Conservation (phyloP, 169 alveolate genomes). For the Plasmodium ovale region DNA sequence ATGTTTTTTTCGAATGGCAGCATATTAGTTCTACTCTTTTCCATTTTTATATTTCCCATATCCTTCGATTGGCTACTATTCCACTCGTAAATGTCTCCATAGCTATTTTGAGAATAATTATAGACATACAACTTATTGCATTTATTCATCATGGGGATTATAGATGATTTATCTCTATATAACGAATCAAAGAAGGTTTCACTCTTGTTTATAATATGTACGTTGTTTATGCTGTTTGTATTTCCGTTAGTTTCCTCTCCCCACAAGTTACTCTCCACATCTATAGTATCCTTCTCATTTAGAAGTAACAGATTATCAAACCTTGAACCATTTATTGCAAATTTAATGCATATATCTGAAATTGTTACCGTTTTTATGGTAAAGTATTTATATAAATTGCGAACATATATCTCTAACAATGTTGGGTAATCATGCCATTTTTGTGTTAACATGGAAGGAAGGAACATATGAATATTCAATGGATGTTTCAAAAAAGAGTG, state of each 20-base stretch:
- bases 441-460: constrained; percentile 32
- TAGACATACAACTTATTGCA: constrained; percentile 34
- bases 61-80: not conserved
- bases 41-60: not conserved
- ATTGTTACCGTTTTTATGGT: constrained; percentile 6
- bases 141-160: too few species aligned
- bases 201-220: constrained; percentile 56
- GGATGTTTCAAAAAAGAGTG: constrained; percentile 21
- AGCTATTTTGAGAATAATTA: constrained; percentile 31
- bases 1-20: constrained; percentile 63
- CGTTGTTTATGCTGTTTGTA: not conserved
- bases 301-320: constrained; percentile 16
- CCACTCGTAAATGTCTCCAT: constrained; percentile 38
- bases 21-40: not conserved
- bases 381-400: constrained; percentile 50
- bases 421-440: not conserved
- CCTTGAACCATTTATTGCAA: constrained; percentile 16
- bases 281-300: constrained; percentile 17
- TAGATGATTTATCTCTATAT: not conserved
- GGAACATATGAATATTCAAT: constrained; percentile 11
- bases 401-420: constrained; percentile 19
- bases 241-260: not conserved
- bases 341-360: constrained; percentile 10
- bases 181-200: not conserved
- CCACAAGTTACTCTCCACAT: not conserved